phyloP scores from a whole-genome alignment of 495 filamentous ascomycete species.

The Xylaria curta region DNA sequence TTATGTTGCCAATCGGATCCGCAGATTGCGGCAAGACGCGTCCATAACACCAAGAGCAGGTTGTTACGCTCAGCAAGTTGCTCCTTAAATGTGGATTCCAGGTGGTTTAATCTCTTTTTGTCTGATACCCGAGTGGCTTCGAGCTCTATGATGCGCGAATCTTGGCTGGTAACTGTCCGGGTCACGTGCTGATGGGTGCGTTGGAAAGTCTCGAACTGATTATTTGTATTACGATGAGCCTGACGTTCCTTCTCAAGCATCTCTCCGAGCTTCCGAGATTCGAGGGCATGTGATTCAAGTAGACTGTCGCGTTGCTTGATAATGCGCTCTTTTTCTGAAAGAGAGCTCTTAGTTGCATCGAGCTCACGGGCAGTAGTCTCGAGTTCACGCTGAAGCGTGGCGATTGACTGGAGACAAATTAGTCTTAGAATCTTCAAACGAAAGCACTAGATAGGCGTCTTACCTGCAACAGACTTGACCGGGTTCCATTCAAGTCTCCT shows the following conservation, averaged over 20 bases:
- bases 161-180: conserved; percentile 80
- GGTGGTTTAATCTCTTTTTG: conserved; percentile 70
- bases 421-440: conserved; percentile 35
- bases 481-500: conserved; percentile 82
- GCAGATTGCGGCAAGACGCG: conserved; percentile 82
- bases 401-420: conserved; percentile 66
- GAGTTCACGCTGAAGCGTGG: conserved; percentile 85
- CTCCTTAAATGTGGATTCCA: conserved; percentile 82
- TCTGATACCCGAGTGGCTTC: conserved; percentile 76
- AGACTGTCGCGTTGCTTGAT: conserved; percentile 90
- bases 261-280: conserved; percentile 82
- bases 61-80: conserved; percentile 89
- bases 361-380: conserved; percentile 83
- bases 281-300: conserved; percentile 87
- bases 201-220: conserved; percentile 84
- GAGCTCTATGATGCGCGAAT: conserved; percentile 82
- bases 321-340: conserved; percentile 86
- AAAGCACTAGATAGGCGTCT: conserved; percentile 4
- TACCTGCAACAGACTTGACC: conserved; percentile 81
- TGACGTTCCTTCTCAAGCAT: conserved; percentile 91
- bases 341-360: conserved; percentile 72
- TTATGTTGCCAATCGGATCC: conserved; percentile 91
- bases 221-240: conserved; percentile 80
- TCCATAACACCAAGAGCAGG: conserved; percentile 85
- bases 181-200: conserved; percentile 84